Evolutionary conservation across 1,284 basidiomycete genomes (phyloP).

Genomic region (Exobasidium cylindrosporum): DNA sequence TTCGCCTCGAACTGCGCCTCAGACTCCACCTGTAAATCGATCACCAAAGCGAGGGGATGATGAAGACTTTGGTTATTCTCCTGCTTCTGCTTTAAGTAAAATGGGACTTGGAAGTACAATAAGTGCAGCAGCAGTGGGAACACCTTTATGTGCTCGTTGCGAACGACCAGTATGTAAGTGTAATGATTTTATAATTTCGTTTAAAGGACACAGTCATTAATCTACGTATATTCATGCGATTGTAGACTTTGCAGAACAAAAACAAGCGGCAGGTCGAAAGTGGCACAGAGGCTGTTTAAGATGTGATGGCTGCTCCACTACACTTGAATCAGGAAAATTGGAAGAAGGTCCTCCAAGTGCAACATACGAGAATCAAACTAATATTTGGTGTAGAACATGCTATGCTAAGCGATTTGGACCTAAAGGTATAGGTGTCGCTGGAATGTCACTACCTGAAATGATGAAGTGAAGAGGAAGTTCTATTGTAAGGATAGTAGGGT

Average conservation of each 20-base stretch:
- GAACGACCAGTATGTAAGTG: conserved; percentile 41
- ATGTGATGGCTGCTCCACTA: conserved; percentile 49
- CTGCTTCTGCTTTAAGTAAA: neutral
- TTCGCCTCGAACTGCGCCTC: neutral
- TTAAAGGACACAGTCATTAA: neutral
- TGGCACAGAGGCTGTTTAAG: conserved; percentile 52
- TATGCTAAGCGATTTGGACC: conserved; percentile 46
- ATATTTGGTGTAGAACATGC: conserved; percentile 49
- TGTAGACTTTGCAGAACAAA: conserved; percentile 52
- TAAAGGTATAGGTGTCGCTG: conserved; percentile 25
- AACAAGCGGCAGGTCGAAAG: conserved; percentile 41
- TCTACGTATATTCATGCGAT: neutral
- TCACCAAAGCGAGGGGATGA: neutral
- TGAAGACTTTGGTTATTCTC: neutral
- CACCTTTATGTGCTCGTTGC: conserved; percentile 50
- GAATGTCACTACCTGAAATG: conserved; percentile 24
- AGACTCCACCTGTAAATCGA: neutral
- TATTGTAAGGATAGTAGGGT: neutral
- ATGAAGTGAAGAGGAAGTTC: neutral
- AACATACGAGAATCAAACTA: conserved; percentile 21
- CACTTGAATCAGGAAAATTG: conserved; percentile 43
- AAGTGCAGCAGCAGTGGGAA: conserved; percentile 32
- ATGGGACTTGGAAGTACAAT: conserved; percentile 1
- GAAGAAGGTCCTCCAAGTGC: conserved; percentile 43
- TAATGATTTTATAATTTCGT: neutral